A percentile compares a stretch with the other conserved stretches of the same genome.
Conservation (phyloP, 371 early-diverging fungal genomes). For the Haplosporangium sp. region DNA sequence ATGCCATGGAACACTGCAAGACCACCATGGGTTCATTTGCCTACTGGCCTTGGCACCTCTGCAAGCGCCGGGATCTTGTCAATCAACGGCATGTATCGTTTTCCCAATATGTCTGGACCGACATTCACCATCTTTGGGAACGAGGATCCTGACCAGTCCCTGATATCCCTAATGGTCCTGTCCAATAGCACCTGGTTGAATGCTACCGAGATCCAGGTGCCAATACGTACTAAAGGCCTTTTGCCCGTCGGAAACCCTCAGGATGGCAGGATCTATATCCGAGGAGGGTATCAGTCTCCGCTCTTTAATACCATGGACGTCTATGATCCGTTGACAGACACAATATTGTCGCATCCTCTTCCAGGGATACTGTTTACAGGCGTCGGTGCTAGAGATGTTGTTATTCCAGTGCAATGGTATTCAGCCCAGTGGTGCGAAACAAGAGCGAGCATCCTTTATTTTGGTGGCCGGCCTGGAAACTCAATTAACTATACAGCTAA, state of each 20-base stretch:
- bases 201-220: slow-evolving; percentile 1
- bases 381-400: slow-evolving; percentile 6
- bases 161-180: slow-evolving; percentile 19
- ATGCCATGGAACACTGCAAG: slow-evolving; percentile 13
- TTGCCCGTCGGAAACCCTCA: slow-evolving; percentile 14
- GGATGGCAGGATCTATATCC: slow-evolving; percentile 34
- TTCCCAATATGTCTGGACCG: slow-evolving; percentile 2
- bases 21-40: slow-evolving; percentile 18
- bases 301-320: slow-evolving; percentile 23
- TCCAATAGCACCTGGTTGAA: slow-evolving; percentile 20
- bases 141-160: slow-evolving; percentile 6
- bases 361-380: slow-evolving; percentile 2
- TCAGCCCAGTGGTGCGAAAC: slow-evolving; percentile 14
- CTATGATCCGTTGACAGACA: slow-evolving; percentile 24
- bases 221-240: slow-evolving; percentile 11
- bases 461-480: slow-evolving; percentile 20
- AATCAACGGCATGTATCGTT: slow-evolving; percentile 4
- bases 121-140: slow-evolving; percentile 17
- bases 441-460: slow-evolving; percentile 28
- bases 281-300: slow-evolving; percentile 26
- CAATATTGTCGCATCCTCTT: slow-evolving; percentile 5
- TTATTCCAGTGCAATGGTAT: slow-evolving; percentile 27
- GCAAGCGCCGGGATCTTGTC: slow-evolving; percentile 9
- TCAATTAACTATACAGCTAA: slow-evolving; percentile 2
- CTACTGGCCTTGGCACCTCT: slow-evolving; percentile 7